Percentiles rank a stretch among this genome's conserved stretches.
Evolutionary conservation across 75 land plant species (phyloP).

Genomic region (Cupressus sempervirens): DNA sequence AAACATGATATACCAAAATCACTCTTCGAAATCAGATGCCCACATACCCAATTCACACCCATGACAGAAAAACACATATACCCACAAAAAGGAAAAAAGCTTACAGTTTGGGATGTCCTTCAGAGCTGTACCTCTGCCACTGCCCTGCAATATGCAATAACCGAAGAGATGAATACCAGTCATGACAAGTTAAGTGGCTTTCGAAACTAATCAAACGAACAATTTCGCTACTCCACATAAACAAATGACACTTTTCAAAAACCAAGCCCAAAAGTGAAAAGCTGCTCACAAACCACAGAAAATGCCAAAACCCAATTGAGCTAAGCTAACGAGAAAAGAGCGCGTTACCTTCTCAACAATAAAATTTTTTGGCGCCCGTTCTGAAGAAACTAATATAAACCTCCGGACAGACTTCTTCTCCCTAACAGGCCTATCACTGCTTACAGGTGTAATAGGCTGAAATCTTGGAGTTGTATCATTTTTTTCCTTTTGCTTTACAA

Average conservation of each 20-base stretch:
- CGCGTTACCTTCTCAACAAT: not conserved
- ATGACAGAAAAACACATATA: not conserved
- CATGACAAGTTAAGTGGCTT: not conserved
- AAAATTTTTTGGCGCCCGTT: not conserved
- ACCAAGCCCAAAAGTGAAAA: not conserved
- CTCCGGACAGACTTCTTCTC: slow-evolving; percentile 28
- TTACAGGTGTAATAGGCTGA: not conserved
- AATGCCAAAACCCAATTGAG: not conserved
- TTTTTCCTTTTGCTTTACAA: not conserved
- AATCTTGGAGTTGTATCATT: not conserved
- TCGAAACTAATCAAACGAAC: not conserved
- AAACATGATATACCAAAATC: not conserved
- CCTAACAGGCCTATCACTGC: slow-evolving; percentile 19
- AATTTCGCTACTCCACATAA: not conserved
- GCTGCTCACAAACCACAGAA: not conserved
- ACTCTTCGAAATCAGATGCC: not conserved
- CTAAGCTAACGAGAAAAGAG: not conserved
- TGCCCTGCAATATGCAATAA: slow-evolving; percentile 40
- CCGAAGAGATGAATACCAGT: not conserved
- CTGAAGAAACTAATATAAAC: slow-evolving; percentile 1
- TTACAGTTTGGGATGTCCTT: slow-evolving; percentile 75
- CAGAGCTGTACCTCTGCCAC: slow-evolving; percentile 46
- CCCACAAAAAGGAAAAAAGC: slow-evolving; percentile 8
- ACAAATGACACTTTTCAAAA: not conserved
- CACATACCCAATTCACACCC: not conserved